Percentiles rank a stretch among this genome's conserved stretches.
Conservation (phyloP, 345 rosid genomes). For the Aegle marmelos region DNA sequence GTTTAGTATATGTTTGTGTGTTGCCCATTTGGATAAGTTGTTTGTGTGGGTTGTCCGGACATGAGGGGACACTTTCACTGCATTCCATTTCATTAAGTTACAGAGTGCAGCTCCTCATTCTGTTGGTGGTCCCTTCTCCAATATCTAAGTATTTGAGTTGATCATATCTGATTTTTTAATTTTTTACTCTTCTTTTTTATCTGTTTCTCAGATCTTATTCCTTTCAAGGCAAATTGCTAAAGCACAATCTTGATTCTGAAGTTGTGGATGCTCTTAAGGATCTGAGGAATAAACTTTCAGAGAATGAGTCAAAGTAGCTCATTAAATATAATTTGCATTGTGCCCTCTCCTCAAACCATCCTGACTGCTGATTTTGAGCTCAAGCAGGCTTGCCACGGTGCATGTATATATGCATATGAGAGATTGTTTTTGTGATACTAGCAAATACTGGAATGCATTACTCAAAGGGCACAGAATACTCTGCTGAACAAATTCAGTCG, state of each 20-base stretch:
- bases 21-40: background rate
- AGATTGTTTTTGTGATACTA: background rate
- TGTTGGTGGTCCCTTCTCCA: background rate
- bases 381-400: background rate
- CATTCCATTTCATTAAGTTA: background rate
- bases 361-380: background rate
- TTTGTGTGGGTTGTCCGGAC: background rate
- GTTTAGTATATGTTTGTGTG: background rate
- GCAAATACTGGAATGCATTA: background rate
- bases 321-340: slow-evolving; percentile 11
- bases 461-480: background rate
- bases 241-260: slow-evolving; percentile 86
- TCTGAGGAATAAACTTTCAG: slow-evolving; percentile 60
- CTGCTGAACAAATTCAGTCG: background rate
- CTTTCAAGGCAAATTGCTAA: slow-evolving; percentile 76
- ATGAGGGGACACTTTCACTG: too few relatives aligned
- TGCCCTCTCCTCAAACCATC: background rate
- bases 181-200: background rate
- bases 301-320: slow-evolving; percentile 43
- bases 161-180: too few relatives aligned
- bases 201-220: slow-evolving; percentile 50
- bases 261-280: slow-evolving; percentile 87
- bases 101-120: background rate
- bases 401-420: background rate
- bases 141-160: too few relatives aligned